Evolutionary conservation across 768 basidiomycete species (phyloP).

Genomic region (Neoboletus subvelutipes): DNA sequence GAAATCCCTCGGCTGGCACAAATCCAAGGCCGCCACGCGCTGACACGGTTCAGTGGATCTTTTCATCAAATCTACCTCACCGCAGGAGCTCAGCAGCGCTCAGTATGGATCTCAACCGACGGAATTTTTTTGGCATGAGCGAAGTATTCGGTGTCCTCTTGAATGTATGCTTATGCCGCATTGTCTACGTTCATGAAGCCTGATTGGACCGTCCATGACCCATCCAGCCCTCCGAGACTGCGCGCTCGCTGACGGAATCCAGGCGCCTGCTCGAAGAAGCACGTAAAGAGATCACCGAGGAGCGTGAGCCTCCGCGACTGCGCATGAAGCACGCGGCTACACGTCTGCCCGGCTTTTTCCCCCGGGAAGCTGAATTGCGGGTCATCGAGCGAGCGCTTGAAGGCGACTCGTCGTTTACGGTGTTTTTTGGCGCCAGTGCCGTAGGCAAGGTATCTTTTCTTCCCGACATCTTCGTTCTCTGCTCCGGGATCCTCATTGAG

Average conservation of each 20-base stretch:
- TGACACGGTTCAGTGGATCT: slow-evolving; percentile 67
- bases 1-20: slow-evolving; percentile 23
- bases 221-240: slow-evolving; percentile 70
- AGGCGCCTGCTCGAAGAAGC: slow-evolving; percentile 75
- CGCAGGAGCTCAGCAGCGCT: slow-evolving; percentile 60
- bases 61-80: slow-evolving; percentile 67
- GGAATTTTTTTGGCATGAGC: slow-evolving; percentile 77
- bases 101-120: slow-evolving; percentile 59
- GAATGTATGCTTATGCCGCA: slow-evolving; percentile 50
- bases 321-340: slow-evolving; percentile 77
- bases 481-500: neutral
- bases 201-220: slow-evolving; percentile 14
- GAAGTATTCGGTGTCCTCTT: slow-evolving; percentile 74
- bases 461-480: neutral
- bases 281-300: slow-evolving; percentile 69
- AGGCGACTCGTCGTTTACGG: slow-evolving; percentile 72
- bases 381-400: slow-evolving; percentile 65
- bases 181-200: neutral
- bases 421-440: slow-evolving; percentile 77
- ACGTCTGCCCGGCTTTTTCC: slow-evolving; percentile 70
- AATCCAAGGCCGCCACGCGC: slow-evolving; percentile 31
- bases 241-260: slow-evolving; percentile 78
- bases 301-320: slow-evolving; percentile 61
- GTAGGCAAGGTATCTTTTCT: slow-evolving; percentile 64
- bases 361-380: slow-evolving; percentile 62